Percentiles rank a stretch among this genome's conserved stretches.
phyloP scores from a whole-genome alignment of 257 asterid species.

The Haberlea rhodopensis region DNA sequence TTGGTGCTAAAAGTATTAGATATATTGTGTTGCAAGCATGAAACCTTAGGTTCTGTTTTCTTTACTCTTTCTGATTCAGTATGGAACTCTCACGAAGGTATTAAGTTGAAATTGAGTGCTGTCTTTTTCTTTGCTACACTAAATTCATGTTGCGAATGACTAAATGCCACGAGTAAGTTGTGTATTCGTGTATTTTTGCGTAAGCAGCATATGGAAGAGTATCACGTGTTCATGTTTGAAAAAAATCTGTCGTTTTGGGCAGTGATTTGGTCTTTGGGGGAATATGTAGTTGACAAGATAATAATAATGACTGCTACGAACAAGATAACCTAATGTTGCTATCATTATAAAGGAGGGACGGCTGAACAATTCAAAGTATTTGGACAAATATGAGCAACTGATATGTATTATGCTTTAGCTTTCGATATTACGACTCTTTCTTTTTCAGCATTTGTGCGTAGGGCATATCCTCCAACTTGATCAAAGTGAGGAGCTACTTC shows the following conservation, averaged over 20 bases:
- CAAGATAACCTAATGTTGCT: slow-evolving; percentile 35
- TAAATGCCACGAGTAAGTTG: neutral
- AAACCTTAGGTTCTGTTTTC: neutral
- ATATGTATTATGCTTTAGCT: slow-evolving; percentile 16
- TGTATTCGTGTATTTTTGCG: neutral
- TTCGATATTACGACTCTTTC: slow-evolving; percentile 27
- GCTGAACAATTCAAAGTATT: slow-evolving; percentile 48
- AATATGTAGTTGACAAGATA: slow-evolving; percentile 5
- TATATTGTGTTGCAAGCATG: neutral
- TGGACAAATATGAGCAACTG: slow-evolving; percentile 29
- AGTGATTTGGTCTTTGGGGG: slow-evolving; percentile 4
- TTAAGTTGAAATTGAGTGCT: neutral
- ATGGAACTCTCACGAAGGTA: no score
- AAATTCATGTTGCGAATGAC: neutral
- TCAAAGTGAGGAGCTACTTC: neutral
- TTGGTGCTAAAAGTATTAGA: neutral
- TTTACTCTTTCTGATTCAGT: no score
- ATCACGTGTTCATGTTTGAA: slow-evolving; percentile 8
- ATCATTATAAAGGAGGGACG: slow-evolving; percentile 38
- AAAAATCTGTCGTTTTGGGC: slow-evolving; percentile 14
- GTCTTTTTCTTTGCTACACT: neutral
- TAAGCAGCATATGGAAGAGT: neutral
- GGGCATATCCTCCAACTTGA: no score
- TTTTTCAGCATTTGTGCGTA: slow-evolving; percentile 19
- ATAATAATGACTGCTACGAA: slow-evolving; percentile 21